Evolutionary conservation across 352 stramenopile genomes (phyloP).

Genomic region (Pilasporangium apinafurcum): DNA sequence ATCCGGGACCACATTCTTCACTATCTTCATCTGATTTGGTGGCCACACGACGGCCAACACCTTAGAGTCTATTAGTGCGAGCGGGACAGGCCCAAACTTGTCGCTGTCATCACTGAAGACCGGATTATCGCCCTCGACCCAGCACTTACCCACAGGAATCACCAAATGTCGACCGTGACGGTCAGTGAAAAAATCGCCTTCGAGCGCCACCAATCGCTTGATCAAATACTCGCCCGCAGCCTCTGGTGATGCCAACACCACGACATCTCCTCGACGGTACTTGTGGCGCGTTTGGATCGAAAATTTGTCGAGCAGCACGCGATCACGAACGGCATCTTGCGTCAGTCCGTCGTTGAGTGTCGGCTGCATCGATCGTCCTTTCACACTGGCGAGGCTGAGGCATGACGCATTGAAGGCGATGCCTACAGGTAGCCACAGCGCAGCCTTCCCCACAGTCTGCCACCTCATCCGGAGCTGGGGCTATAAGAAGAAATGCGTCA

Average conservation of each 20-base stretch:
- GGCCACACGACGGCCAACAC: constrained; percentile 81
- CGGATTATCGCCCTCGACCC: constrained; percentile 78
- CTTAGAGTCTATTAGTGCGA: constrained; percentile 75
- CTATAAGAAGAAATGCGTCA: not conserved
- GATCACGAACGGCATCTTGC: constrained; percentile 60
- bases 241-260: constrained; percentile 69
- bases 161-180: constrained; percentile 20
- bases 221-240: constrained; percentile 51
- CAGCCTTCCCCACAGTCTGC: constrained; percentile 50
- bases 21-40: constrained; percentile 50
- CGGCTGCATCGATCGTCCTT: constrained; percentile 83
- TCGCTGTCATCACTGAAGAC: constrained; percentile 78
- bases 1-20: constrained; percentile 42
- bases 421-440: constrained; percentile 78
- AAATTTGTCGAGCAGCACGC: constrained; percentile 84
- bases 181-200: constrained; percentile 68
- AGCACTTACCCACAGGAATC: constrained; percentile 76
- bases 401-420: constrained; percentile 69
- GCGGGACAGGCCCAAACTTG: constrained; percentile 62
- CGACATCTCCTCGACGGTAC: constrained; percentile 66
- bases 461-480: constrained; percentile 28
- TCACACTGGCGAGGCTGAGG: constrained; percentile 65
- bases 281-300: constrained; percentile 67
- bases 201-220: constrained; percentile 71
- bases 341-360: constrained; percentile 66